phyloP scores from a whole-genome alignment of 352 stramenopile genomes.

The Phytophthora sp. region DNA sequence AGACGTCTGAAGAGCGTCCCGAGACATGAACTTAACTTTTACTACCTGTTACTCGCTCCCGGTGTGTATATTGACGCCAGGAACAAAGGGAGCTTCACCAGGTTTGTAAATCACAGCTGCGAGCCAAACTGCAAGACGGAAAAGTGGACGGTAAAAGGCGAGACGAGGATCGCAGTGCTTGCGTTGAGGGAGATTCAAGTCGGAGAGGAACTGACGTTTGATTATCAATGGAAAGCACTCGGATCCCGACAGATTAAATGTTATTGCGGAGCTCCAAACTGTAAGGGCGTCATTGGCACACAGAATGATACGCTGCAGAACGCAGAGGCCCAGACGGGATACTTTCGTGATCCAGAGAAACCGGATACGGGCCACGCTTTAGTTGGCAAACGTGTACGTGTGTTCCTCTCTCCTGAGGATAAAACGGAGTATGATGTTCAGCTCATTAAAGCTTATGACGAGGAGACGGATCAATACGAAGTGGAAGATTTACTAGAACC shows the following conservation, averaged over 20 bases:
- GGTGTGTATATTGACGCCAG: slow-evolving; percentile 91
- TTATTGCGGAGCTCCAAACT: slow-evolving; percentile 66
- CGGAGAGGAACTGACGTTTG: slow-evolving; percentile 94
- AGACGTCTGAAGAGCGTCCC: slow-evolving; percentile 62
- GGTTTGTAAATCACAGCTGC: slow-evolving; percentile 97
- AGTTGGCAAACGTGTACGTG: slow-evolving; percentile 62
- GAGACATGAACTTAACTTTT: slow-evolving; percentile 86
- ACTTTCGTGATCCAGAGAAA: slow-evolving; percentile 71
- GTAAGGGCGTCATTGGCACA: slow-evolving; percentile 80
- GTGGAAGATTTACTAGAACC: slow-evolving; percentile 49
- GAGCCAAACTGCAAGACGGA: slow-evolving; percentile 96
- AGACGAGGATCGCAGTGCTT: slow-evolving; percentile 94
- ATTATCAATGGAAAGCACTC: slow-evolving; percentile 96
- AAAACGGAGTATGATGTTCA: slow-evolving; percentile 64
- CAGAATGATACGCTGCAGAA: slow-evolving; percentile 50
- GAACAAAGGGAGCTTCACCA: slow-evolving; percentile 92
- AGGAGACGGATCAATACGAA: slow-evolving; percentile 55
- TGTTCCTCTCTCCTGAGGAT: slow-evolving; percentile 67
- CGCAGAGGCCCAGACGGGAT: slow-evolving; percentile 44
- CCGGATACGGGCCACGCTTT: slow-evolving; percentile 54
- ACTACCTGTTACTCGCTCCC: slow-evolving; percentile 82
- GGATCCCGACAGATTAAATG: slow-evolving; percentile 84
- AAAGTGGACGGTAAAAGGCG: slow-evolving; percentile 93
- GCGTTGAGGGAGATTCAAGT: slow-evolving; percentile 88
- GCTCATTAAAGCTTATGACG: slow-evolving; percentile 55